Percentiles rank a stretch among this genome's conserved stretches.
These are phyloP conservation scores for Ustilago crameri DNA, from an alignment of 1,284 basidiomycete species.

Conservation along the genomic window DNA sequence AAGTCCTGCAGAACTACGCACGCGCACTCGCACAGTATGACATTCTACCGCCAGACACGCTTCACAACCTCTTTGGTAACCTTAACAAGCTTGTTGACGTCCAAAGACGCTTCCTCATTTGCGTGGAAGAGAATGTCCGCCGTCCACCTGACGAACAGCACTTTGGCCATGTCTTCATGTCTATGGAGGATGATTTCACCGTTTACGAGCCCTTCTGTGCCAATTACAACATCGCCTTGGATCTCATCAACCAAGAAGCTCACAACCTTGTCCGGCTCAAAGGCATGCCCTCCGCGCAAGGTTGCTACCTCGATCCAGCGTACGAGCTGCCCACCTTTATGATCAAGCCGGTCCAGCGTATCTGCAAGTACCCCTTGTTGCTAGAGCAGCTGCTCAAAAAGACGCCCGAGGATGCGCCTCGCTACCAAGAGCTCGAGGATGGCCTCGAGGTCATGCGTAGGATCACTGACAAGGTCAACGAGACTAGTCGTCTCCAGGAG, in stretches of 20 bases:
- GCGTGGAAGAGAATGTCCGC: slow-evolving; percentile 75
- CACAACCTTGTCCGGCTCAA: slow-evolving; percentile 52
- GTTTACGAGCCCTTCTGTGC: slow-evolving; percentile 96
- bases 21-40: slow-evolving; percentile 78
- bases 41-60: slow-evolving; percentile 90
- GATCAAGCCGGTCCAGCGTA: slow-evolving; percentile 81
- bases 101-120: slow-evolving; percentile 94
- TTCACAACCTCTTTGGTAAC: slow-evolving; percentile 94
- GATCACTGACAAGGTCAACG: slow-evolving; percentile 95
- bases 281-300: slow-evolving; percentile 57
- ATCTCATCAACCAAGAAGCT: slow-evolving; percentile 76
- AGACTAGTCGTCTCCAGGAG: slow-evolving; percentile 84
- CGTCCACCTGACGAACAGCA: slow-evolving; percentile 74
- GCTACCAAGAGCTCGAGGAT: slow-evolving; percentile 80
- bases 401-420: slow-evolving; percentile 54
- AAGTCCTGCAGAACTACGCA: slow-evolving; percentile 78
- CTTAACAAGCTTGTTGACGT: slow-evolving; percentile 96
- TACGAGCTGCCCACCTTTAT: slow-evolving; percentile 85
- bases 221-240: slow-evolving; percentile 78
- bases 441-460: slow-evolving; percentile 88
- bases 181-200: slow-evolving; percentile 78
- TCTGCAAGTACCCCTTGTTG: slow-evolving; percentile 80
- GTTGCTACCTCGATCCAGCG: slow-evolving; percentile 69
- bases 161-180: slow-evolving; percentile 71
- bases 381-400: slow-evolving; percentile 76